Evolutionary conservation across 225 moss, liverwort and hornwort genomes (phyloP), one percentile per base, ranked within the genome.

Genomic region (Marchantia paleacea): DNA sequence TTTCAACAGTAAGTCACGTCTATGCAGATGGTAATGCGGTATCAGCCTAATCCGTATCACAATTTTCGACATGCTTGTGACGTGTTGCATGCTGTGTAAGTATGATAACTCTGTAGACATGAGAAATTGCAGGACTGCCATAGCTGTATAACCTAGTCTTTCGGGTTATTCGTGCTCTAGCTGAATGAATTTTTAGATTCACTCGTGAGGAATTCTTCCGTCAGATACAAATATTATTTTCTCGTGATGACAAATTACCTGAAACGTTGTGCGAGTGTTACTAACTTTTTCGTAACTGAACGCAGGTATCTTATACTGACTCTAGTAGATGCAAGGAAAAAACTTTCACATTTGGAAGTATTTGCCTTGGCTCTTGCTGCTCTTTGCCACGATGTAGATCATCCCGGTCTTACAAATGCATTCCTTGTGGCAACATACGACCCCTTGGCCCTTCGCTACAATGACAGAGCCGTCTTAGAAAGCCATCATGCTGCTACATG

Each of bases 31-130:
- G 91, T 91, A 65, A 91, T 88, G 73, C 93, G 92, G 8, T 97
- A 97, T 53, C 97, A 97, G 73, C 92, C 93, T 11, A 95, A 97
- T 90, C 93, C 97, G 48, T 97, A 97, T 81, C 97, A 97, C 81
- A 95, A 93, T 82, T 97, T 97, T 76, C 92, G 95, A 52, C 97
- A 97, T 84, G 97, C 97, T 76, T 97, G 97, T 29, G 95, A 97
- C 85, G 97, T 97, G 13, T 86, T 97, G 81, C 97, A 97, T 81
- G 95, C 97, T 12, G 86, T 89, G 97, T 97, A 94, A 85, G 88
- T 26, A 26, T 49, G 24, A 30, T 29, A 73, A 16, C 72, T 51
- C 72, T 72, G 11, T 29, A 12, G 26, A 12, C 29, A 13, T 39
- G 22, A 51, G 72, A 71, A 22, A 15, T 39, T 69, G 20, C 12